Base-by-base conservation (phyloP, 176 grass and related monocot genomes). In the Zizania latifolia region DNA sequence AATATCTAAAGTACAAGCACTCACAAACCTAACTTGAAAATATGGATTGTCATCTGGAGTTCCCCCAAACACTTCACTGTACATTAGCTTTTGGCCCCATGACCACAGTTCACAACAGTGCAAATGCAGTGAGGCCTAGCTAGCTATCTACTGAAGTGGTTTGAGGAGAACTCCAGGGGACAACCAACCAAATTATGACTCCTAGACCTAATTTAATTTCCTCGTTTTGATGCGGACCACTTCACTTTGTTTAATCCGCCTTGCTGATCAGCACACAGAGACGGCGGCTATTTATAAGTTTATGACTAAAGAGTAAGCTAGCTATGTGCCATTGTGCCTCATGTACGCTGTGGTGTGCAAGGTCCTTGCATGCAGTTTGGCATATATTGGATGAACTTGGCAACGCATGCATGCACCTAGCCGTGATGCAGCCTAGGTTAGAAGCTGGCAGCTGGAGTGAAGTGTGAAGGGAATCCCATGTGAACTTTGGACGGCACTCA, bases 331-430 rank as follows among this genome's bases (percentile, higher is more conserved):
- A n/a, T 6, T 17, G 17, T 68, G 28, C 28, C 28, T 82, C 60
- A 2, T 86, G 45, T 26, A 72, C 12, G 11, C 55, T 57, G 75
- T 45, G 41, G n/a, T n/a, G n/a, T n/a, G n/a, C n/a, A n/a, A 15
- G 44, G 34, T 36, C 44, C 57, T 34, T 38, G 75, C 2, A 68
- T 22, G 48, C 2, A 53, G 9, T 12, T 51, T 51, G 41, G n/a
- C 10, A 31, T 55, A 22, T 53, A 21, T 53, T 28, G 28, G 22
- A 73, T 77, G 82, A 59, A 77, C 62, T 45, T 9, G n/a, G 65
- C 59, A 73, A 70, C n/a, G n/a, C n/a, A n/a, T 82, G 87, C 36
- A 90, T 90, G 87, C 45, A 90, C 76, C 84, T 93, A 55, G 76
- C 62, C 87, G 71, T 65, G 65, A 87, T 87, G 56, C 70, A 74